Evolutionary conservation across 768 basidiomycete species (phyloP).

Genomic region (Saitozyma sp.): DNA sequence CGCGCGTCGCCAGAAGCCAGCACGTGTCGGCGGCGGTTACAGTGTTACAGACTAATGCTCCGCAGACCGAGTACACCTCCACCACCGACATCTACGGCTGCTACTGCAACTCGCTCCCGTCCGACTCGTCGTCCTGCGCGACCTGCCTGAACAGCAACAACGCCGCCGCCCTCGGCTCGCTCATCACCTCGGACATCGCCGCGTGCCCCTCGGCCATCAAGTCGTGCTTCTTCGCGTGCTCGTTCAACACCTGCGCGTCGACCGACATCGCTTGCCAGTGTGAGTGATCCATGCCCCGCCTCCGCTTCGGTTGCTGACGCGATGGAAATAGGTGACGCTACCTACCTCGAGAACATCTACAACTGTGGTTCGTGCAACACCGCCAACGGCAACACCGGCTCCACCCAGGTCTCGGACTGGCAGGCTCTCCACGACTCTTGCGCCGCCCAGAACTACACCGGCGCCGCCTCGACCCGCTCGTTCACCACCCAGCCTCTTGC

Average conservation of each 20-base stretch:
- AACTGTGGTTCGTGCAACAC: constrained; percentile 52
- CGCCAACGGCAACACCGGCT: constrained; percentile 47
- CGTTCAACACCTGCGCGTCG: constrained; percentile 41
- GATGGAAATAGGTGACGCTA: constrained; percentile 17
- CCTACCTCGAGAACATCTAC: constrained; percentile 49
- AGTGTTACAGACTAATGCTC: neutral
- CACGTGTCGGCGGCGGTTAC: no score
- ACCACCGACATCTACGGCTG: constrained; percentile 44
- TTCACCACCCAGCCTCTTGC: constrained; percentile 39
- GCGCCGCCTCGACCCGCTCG: constrained; percentile 17
- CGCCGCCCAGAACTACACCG: constrained; percentile 49
- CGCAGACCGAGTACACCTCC: constrained; percentile 22
- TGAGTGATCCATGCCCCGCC: constrained; percentile 8
- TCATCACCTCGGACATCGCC: constrained; percentile 32
- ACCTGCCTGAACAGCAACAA: constrained; percentile 44
- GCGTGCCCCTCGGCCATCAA: constrained; percentile 29
- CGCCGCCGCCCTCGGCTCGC: constrained; percentile 29
- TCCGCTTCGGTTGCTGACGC: neutral
- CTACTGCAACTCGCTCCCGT: constrained; percentile 47
- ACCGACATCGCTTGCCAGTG: constrained; percentile 51
- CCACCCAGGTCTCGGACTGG: constrained; percentile 48
- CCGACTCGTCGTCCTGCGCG: constrained; percentile 43
- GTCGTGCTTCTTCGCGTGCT: constrained; percentile 46
- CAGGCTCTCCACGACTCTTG: constrained; percentile 44
- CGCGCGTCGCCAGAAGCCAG: neutral